Conservation (phyloP, 2,329 filamentous ascomycete genomes). For the Trichoderma oligosporum region DNA sequence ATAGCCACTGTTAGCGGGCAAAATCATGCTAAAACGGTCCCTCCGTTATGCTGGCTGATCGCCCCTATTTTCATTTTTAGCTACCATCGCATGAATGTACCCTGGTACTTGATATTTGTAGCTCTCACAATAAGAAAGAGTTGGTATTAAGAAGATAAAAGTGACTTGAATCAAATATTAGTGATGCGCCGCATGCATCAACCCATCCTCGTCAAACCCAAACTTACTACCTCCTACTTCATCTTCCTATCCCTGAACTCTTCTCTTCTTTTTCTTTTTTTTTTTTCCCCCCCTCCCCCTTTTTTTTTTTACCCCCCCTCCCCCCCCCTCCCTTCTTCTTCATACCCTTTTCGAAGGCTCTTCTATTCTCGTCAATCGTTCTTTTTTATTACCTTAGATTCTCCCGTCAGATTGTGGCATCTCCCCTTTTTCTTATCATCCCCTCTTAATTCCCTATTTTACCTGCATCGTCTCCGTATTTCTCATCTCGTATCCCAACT, state of each 20-base stretch:
- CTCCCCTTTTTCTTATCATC: slow-evolving; percentile 5
- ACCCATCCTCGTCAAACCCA: slow-evolving; percentile 4
- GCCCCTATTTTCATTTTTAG: too few species aligned
- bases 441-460: slow-evolving; percentile 10
- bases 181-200: slow-evolving; percentile 11
- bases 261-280: not conserved
- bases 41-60: too few species aligned
- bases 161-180: slow-evolving; percentile 1
- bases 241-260: not conserved
- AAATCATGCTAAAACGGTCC: too few species aligned
- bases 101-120: too few species aligned
- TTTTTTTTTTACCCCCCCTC: too few species aligned
- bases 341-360: not conserved
- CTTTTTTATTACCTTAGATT: not conserved
- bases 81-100: too few species aligned
- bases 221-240: not conserved
- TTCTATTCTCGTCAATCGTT: slow-evolving; percentile 16
- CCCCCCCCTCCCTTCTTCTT: too few species aligned
- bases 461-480: not conserved
- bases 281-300: not conserved
- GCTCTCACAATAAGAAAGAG: not conserved
- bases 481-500: not conserved
- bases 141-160: not conserved
- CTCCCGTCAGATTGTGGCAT: not conserved
- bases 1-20: too few species aligned